phyloP scores from a whole-genome alignment of 2,329 filamentous ascomycete species.

The Neonectria neomacrospora region DNA sequence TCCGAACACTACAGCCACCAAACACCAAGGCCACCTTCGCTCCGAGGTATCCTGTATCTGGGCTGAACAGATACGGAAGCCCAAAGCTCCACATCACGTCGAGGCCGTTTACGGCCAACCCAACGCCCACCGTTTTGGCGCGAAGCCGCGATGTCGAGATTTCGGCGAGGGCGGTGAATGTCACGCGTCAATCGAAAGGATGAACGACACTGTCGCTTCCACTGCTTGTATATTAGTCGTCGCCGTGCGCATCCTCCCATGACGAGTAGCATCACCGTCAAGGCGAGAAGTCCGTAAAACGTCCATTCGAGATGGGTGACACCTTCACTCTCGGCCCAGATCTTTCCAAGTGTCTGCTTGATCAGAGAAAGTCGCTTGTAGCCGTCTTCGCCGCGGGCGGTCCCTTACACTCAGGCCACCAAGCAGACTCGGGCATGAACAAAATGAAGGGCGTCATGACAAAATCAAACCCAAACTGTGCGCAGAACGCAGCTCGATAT shows the following conservation, averaged over 20 bases:
- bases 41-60: conserved; percentile 27
- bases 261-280: conserved; percentile 53
- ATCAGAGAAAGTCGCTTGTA: conserved; percentile 45
- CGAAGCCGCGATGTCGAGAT: conserved; percentile 52
- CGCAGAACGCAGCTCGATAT: conserved; percentile 48
- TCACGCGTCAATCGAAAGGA: conserved; percentile 55
- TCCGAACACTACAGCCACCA: conserved; percentile 24
- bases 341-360: conserved; percentile 48
- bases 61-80: conserved; percentile 32
- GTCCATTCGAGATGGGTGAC: conserved; percentile 54
- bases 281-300: conserved; percentile 47
- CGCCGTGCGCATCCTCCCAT: conserved; percentile 9
- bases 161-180: conserved; percentile 52
- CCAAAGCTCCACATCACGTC: conserved; percentile 33
- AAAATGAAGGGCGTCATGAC: conserved; percentile 46
- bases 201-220: conserved; percentile 48
- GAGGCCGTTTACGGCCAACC: conserved; percentile 35
- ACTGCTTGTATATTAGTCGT: conserved; percentile 26
- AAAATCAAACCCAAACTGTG: conserved; percentile 49
- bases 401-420: conserved; percentile 52
- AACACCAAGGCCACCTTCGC: conserved; percentile 33
- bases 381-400: conserved; percentile 36
- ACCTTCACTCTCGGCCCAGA: conserved; percentile 50
- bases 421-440: conserved; percentile 57
- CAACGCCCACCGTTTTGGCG: conserved; percentile 46